phyloP scores from a whole-genome alignment of 2,329 filamentous ascomycete species.

The Bipolaris victoriae region DNA sequence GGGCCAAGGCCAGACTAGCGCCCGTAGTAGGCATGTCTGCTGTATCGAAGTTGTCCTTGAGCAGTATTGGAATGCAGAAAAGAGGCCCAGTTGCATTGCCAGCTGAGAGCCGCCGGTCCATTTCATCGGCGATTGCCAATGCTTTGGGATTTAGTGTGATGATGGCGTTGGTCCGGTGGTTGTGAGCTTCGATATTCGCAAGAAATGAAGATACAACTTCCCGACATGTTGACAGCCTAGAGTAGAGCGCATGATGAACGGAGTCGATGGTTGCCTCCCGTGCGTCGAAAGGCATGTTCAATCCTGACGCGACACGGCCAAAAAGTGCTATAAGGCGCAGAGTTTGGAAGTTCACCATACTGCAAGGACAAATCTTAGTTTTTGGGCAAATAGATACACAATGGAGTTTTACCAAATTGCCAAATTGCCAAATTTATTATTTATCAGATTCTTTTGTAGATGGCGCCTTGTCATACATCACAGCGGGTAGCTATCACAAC shows the following conservation, averaged over 20 bases:
- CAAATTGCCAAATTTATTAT: not conserved
- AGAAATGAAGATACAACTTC: conserved; percentile 63
- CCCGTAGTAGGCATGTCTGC: conserved; percentile 64
- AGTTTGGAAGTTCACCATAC: conserved; percentile 10
- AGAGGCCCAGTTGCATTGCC: conserved; percentile 60
- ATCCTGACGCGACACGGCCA: conserved; percentile 11
- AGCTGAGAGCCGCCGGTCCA: conserved; percentile 56
- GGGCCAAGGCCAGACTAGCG: conserved; percentile 58
- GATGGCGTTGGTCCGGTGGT: conserved; percentile 64
- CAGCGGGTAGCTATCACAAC: conserved; percentile 13
- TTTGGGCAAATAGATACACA: not conserved
- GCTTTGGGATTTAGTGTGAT: conserved; percentile 60
- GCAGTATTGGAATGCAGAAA: conserved; percentile 66
- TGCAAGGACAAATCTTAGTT: conserved; percentile 5
- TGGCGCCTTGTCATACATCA: conserved; percentile 2
- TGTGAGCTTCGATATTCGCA: conserved; percentile 62
- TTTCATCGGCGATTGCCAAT: conserved; percentile 55
- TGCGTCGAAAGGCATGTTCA: conserved; percentile 56
- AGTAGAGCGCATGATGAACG: conserved; percentile 63
- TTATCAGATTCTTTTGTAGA: not conserved
- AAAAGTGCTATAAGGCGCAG: conserved; percentile 12
- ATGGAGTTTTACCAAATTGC: conserved; percentile 1
- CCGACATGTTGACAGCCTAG: conserved; percentile 60
- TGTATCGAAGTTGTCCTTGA: conserved; percentile 70
- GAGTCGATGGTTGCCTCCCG: conserved; percentile 65